phyloP scores from a whole-genome alignment of 768 basidiomycete genomes.

The Pleurotus eryngii region DNA sequence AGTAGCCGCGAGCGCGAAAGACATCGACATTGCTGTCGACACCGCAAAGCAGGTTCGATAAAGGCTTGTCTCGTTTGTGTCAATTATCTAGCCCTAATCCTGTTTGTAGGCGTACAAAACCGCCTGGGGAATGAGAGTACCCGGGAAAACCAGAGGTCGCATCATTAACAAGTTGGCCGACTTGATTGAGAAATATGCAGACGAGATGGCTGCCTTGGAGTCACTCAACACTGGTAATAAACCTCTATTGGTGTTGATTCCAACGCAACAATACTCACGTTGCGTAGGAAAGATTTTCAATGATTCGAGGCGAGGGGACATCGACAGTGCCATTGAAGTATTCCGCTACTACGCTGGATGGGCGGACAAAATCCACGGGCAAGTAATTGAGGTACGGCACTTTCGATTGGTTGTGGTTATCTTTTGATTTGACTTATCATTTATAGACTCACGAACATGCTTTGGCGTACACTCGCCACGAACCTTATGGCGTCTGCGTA shows the following conservation, averaged over 20 bases:
- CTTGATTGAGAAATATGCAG: slow-evolving; percentile 57
- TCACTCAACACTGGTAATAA: slow-evolving; percentile 59
- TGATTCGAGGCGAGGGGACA: slow-evolving; percentile 46
- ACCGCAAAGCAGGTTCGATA: slow-evolving; percentile 51
- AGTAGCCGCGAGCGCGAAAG: slow-evolving; percentile 57
- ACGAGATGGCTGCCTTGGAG: slow-evolving; percentile 73
- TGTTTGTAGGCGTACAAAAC: slow-evolving; percentile 47
- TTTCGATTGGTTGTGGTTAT: slow-evolving; percentile 18
- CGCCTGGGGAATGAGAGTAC: slow-evolving; percentile 62
- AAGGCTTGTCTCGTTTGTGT: slow-evolving; percentile 18
- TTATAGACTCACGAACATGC: slow-evolving; percentile 50
- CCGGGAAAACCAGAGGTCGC: slow-evolving; percentile 49
- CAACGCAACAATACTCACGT: background rate
- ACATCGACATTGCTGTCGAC: slow-evolving; percentile 74
- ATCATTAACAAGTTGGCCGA: slow-evolving; percentile 63
- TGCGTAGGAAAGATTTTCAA: slow-evolving; percentile 51
- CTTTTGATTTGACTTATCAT: background rate
- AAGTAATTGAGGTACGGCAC: slow-evolving; percentile 54
- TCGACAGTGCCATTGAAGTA: slow-evolving; percentile 41
- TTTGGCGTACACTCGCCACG: slow-evolving; percentile 66
- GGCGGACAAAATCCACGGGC: slow-evolving; percentile 82
- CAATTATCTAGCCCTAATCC: slow-evolving; percentile 17
- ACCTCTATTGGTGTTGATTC: slow-evolving; percentile 11
- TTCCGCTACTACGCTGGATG: slow-evolving; percentile 85
- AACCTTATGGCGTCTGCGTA: slow-evolving; percentile 55